Base-by-base conservation (phyloP, 140 eudicot species). In the Erigeron philadelphicus region DNA sequence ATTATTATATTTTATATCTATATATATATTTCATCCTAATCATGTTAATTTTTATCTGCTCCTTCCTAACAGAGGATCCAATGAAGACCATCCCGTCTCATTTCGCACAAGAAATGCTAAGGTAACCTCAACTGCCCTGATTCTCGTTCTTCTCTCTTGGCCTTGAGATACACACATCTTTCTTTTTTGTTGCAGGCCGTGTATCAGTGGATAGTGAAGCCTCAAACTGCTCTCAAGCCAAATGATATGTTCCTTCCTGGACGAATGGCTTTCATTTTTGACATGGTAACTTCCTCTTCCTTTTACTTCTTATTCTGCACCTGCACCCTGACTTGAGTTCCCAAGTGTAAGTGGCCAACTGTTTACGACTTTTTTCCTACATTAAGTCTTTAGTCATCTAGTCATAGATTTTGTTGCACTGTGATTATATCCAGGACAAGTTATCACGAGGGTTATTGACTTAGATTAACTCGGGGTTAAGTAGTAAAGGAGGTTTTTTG, bases 211-310 rank as follows among this genome's bases (percentile, higher is more conserved):
- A 86, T 91, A 57, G 92, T 91, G 72, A 91, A 91, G 72, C 97
- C 97, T 67, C 95, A 85, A 76, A 79, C 95, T 54, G 74, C 70
- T 35, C 46, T 84, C 72, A 91, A 91, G 75, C 79, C 91, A 38
- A 88, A 86, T 75, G 97, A 91, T 60, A 84, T 91, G 97, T 91
- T 91, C 70, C 90, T 88, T 62, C 97, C 96, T 72, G 97, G 97
- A 62, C 79, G 97, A 76, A 91, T 91, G 97, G 83, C 97, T 47
- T 91, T 88, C 74, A 83, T 91, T 73, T 91, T 74, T 79, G 83
- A 88, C 86, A 84, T 91, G 97, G 97, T 88, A 79, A 46, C 70
- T 61, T 78, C 45, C 63, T 81, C 21, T 53, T 43, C 3, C 11
- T 12, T 45, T 44, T 1, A 44, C 43, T 40, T 9, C 41, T 12